These are phyloP conservation scores for Acanthamoeba royreba DNA, from an alignment of 208 protist species.

Conservation along the genomic window DNA sequence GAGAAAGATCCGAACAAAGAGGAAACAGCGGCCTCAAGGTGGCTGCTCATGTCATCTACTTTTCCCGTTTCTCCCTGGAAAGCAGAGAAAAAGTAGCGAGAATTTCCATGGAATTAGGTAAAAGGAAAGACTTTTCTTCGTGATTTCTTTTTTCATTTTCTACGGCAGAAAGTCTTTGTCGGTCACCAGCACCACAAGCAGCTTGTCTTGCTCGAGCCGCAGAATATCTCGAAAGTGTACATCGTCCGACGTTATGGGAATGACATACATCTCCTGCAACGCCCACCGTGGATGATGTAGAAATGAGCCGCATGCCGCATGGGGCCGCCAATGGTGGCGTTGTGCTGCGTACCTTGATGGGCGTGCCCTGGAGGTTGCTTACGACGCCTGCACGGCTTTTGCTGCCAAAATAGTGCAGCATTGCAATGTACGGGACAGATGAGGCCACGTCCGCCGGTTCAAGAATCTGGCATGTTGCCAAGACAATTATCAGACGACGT, in stretches of 20 bases:
- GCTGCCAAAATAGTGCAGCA: conserved; percentile 27
- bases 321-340: too few relatives aligned
- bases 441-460: not conserved
- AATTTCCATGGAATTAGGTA: not conserved
- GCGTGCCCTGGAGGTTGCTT: not conserved
- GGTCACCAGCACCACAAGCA: not conserved
- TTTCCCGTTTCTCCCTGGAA: not conserved
- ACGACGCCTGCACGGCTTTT: not conserved
- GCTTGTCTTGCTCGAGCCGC: not conserved
- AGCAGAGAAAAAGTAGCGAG: not conserved
- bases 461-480: not conserved
- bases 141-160: not conserved
- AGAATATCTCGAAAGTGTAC: not conserved
- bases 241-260: not conserved
- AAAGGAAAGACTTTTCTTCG: not conserved
- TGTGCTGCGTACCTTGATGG: not conserved
- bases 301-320: too few relatives aligned
- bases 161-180: not conserved
- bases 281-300: too few relatives aligned
- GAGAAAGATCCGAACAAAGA: too few relatives aligned
- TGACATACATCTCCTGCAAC: not conserved
- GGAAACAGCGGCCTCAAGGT: too few relatives aligned
- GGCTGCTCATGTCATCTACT: not conserved
- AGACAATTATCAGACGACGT: not conserved
- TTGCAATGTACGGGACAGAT: not conserved